Evolutionary conservation across 495 filamentous ascomycete genomes (phyloP).

Genomic region (Lepidopterella palustris): DNA sequence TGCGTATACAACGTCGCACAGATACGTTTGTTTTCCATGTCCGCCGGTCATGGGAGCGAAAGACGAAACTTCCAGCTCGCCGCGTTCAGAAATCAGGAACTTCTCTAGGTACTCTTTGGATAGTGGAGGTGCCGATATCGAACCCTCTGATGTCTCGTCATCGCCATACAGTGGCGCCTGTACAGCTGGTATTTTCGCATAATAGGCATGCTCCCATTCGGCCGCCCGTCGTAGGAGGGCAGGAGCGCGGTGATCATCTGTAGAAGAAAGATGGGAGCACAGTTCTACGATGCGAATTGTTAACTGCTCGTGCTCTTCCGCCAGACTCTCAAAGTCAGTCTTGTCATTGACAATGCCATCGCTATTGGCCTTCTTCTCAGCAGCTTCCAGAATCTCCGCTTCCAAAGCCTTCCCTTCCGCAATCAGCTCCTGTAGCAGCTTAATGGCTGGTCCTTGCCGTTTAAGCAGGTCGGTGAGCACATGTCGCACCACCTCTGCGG

Average conservation of each 20-base stretch:
- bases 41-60: not conserved
- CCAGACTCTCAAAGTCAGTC: not conserved
- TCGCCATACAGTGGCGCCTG: not conserved
- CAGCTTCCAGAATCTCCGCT: not conserved
- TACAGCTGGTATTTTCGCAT: not conserved
- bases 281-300: not conserved
- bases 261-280: not conserved
- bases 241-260: not conserved
- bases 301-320: not conserved
- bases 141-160: not conserved
- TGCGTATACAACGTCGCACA: not conserved
- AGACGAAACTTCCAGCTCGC: not conserved
- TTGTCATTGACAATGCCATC: not conserved
- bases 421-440: not conserved
- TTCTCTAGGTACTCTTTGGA: slow-evolving; percentile 1
- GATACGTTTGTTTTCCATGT: not conserved
- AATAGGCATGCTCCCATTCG: not conserved
- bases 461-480: slow-evolving; percentile 2
- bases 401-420: not conserved
- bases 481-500: not conserved
- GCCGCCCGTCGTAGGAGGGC: not conserved
- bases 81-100: not conserved
- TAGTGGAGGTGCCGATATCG: not conserved
- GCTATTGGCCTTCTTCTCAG: not conserved
- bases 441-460: not conserved